Evolutionary conservation across 2,329 filamentous ascomycete genomes (phyloP).

Genomic region (Podosphaera leucotricha): DNA sequence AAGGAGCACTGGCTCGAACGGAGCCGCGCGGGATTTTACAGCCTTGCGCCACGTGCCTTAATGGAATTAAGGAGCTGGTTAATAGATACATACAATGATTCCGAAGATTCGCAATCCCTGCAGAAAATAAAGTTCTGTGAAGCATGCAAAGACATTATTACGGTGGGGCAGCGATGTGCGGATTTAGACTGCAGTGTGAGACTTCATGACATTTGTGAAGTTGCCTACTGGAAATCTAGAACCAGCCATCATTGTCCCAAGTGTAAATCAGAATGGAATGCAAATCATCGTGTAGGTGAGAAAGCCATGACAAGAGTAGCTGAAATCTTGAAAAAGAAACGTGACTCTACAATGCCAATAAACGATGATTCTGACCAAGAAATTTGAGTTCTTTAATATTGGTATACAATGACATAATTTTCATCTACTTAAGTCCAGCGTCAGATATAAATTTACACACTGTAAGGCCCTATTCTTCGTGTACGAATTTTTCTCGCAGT

Average conservation of each 20-base stretch:
- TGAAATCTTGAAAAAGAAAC: constrained; percentile 13
- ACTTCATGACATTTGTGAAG: constrained; percentile 54
- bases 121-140: constrained; percentile 68
- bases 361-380: too few relatives aligned
- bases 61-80: constrained; percentile 74
- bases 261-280: constrained; percentile 28
- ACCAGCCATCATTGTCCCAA: constrained; percentile 36
- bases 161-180: constrained; percentile 54
- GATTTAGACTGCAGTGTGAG: constrained; percentile 43
- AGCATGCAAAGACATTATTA: constrained; percentile 77
- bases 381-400: too few relatives aligned
- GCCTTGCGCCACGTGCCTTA: constrained; percentile 50
- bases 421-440: too few relatives aligned
- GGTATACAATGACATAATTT: too few relatives aligned
- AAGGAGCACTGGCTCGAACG: constrained; percentile 69
- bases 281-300: constrained; percentile 15
- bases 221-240: constrained; percentile 43
- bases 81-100: constrained; percentile 75
- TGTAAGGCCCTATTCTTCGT: too few relatives aligned
- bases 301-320: constrained; percentile 15
- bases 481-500: too few relatives aligned
- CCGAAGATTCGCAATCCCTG: constrained; percentile 32
- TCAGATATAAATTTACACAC: too few relatives aligned
- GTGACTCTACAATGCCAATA: not conserved
- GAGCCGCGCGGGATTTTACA: constrained; percentile 48